Percentiles rank a stretch among this genome's conserved stretches.
Conservation (phyloP, 495 filamentous ascomycete genomes). For the Penicillium waksmanii region DNA sequence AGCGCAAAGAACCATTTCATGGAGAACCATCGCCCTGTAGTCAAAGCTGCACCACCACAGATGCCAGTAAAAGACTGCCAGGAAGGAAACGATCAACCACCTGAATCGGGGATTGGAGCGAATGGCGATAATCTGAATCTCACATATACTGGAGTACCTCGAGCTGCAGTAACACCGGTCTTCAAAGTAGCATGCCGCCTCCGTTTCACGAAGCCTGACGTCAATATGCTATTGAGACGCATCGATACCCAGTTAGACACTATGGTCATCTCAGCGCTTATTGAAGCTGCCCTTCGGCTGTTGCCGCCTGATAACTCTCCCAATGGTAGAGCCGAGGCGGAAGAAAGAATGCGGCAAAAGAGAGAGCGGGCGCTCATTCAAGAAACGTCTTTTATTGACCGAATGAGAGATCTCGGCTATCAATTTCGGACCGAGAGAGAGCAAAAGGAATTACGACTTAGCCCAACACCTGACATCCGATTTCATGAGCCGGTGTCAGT, state of each 20-base stretch:
- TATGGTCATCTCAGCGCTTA: slow-evolving; percentile 2
- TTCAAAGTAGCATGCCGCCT: slow-evolving; percentile 3
- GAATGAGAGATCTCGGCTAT: slow-evolving; percentile 1
- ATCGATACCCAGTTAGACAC: slow-evolving; percentile 1
- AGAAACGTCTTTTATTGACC: slow-evolving; percentile 1
- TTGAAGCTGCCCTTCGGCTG: slow-evolving; percentile 7
- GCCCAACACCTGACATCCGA: slow-evolving; percentile 3
- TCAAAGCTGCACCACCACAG: too few relatives aligned
- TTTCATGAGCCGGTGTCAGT: background rate
- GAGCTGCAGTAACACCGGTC: background rate
- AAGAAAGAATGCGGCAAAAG: slow-evolving; percentile 3
- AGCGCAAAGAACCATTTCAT: background rate
- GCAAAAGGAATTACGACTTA: background rate
- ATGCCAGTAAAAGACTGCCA: too few relatives aligned
- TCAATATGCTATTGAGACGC: background rate
- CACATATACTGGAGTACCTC: background rate
- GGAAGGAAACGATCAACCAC: too few relatives aligned
- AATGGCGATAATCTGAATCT: too few relatives aligned
- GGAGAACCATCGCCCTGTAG: background rate
- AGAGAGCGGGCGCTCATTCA: background rate
- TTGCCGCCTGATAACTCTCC: background rate
- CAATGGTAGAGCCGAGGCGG: background rate
- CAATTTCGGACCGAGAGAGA: slow-evolving; percentile 4
- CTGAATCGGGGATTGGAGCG: too few relatives aligned
- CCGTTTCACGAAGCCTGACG: background rate